Base-by-base conservation (phyloP, 305 asterid species). In the Fraxinus sp. region DNA sequence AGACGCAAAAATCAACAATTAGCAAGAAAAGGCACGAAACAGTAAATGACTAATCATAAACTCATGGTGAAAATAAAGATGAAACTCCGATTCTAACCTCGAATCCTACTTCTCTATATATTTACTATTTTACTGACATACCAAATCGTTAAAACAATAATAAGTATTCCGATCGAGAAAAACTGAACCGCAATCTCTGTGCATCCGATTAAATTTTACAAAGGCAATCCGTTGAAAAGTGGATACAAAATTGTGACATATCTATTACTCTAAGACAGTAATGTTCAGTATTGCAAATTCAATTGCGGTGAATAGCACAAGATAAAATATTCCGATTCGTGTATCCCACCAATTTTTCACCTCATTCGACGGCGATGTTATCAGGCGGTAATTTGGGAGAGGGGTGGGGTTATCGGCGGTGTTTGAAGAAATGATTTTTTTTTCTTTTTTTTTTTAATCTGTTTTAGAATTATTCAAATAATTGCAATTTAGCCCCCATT, bases 101-200 rank as follows among this genome's bases (percentile, higher is more conserved):
- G 68, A 57, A 57, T 57, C 20, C 62, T 80, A 84, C 35, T 66
- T 83, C 78, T 41, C 79, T 30, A 14, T 11, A 73, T 46, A 49
- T 66, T 76, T 55, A 26, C 1, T 16, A 55, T 1, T 55, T 39
- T 39, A 8, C 10, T 36, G 7, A 36, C 41, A 36, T 36, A 36
- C 41, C 41, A 36, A 36, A 36, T 36, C 41, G 41, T 36, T 36
- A 7, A 36, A 36, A 36, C 41, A 36, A 1, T 36, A 36, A 36
- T 36, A 36, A 36, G 9, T 36, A 36, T 36, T 36, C 41, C 41
- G 41, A 36, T 36, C 2, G 46, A 39, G 46, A 39, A 39, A 52
- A 55, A 11, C 57, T 74, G 35, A 44, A 77, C 78, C 82, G 85
- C 81, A 88, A 85, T 88, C 88, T 86, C 89, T 76, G 78, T 74